Base-by-base conservation (phyloP, 306 rosid species). In the Oxytropis ochrocephala region DNA sequence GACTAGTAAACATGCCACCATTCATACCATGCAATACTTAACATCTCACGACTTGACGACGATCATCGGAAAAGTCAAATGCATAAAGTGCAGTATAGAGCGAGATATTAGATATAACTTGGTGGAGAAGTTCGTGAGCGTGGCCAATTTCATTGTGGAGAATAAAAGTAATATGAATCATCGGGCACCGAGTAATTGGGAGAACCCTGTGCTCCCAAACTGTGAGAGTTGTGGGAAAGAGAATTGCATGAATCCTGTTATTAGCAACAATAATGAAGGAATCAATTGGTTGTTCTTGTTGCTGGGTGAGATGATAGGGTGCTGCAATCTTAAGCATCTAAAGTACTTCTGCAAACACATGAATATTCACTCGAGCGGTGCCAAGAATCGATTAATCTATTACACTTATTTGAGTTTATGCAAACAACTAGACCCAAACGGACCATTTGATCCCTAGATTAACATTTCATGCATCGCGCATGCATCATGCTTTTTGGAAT, bases 261-360 rank as follows among this genome's bases (percentile, higher is more conserved):
- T 79, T 11, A 12, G 38, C 0, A 27, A 38, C 0, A 46, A 70
- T 32, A 79, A 80, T 62, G 53, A 19, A 57, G 2, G 2, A 5
- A 79, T 74, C 29, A 89, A 89, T 9, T 86, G 90, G 92, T 27
- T 89, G 30, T 89, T 86, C 72, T 64, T 89, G 85, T 48, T 89
- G 2, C 16, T 84, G 62, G 86, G 88, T 0, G 73, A 83, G 42
- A 76, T 75, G 79, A 64, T 89, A 7, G 84, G 88, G 0, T 70
- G 60, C 19, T 79, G 87, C 70, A 86, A 64, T 0, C 69, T 81
- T 0, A 13, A 30, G 3, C 79, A 83, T 33, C 64, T 89, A 61
- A 83, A 76, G 68, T 83, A 83, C 38, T 87, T 81, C 44, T 87
- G 85, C 56, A 80, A 80, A 69, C 82, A 83, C 41, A 66, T 74